A percentile compares a stretch with the other conserved stretches of the same genome.
phyloP scores from a whole-genome alignment of 2,329 filamentous ascomycete genomes.

The Penicillium rolfsii region DNA sequence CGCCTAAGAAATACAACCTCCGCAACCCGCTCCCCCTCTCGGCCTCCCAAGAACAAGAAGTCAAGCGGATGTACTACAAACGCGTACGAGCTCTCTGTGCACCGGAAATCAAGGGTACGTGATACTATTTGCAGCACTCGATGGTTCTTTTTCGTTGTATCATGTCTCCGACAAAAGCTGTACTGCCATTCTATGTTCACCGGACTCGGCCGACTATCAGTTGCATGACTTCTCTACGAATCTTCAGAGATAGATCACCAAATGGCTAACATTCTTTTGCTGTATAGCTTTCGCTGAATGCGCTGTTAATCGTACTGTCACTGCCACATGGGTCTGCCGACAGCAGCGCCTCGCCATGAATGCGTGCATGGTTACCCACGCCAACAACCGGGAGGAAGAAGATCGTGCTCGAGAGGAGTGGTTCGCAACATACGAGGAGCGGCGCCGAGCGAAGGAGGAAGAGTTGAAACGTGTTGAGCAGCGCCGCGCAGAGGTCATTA shows the following conservation, averaged over 20 bases:
- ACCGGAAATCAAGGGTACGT: constrained; percentile 73
- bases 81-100: constrained; percentile 76
- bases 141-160: not conserved
- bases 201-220: not conserved
- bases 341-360: constrained; percentile 85
- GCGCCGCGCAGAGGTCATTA: constrained; percentile 46
- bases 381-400: constrained; percentile 80
- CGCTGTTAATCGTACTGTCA: constrained; percentile 82
- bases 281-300: constrained; percentile 83
- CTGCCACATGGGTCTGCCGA: constrained; percentile 84
- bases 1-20: constrained; percentile 43
- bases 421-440: constrained; percentile 77
- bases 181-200: not conserved
- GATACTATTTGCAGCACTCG: not conserved
- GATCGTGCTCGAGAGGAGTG: constrained; percentile 91
- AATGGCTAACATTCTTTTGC: constrained; percentile 9
- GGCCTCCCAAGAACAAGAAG: constrained; percentile 77
- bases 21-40: constrained; percentile 83
- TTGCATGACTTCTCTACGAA: not conserved
- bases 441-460: constrained; percentile 68
- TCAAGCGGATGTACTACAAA: constrained; percentile 78
- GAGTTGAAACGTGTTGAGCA: constrained; percentile 53
- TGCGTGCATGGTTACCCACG: constrained; percentile 84
- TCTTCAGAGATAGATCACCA: not conserved
- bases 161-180: not conserved